Conservation (phyloP, 2,329 filamentous ascomycete species). For the Myrmaecium sp. region DNA sequence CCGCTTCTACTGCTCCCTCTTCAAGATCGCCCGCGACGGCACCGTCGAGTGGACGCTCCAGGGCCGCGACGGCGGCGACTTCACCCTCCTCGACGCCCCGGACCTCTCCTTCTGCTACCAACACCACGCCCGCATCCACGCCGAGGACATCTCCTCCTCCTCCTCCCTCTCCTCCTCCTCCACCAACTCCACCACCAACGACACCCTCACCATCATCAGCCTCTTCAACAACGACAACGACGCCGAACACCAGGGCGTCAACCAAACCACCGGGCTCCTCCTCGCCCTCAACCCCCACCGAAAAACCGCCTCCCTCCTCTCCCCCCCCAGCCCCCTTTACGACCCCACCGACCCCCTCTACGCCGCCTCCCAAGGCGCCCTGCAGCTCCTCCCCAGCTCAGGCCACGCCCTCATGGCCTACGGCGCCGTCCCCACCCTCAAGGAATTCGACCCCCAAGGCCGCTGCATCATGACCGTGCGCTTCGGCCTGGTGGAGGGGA, state of each 20-base stretch:
- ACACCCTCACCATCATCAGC: conserved; percentile 2
- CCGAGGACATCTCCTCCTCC: too few species aligned
- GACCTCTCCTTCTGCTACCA: conserved; percentile 11
- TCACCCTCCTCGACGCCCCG: conserved; percentile 3
- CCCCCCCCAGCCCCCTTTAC: too few species aligned
- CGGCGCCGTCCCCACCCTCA: conserved; percentile 4
- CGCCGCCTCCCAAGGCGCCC: too few species aligned
- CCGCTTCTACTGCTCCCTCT: conserved; percentile 11
- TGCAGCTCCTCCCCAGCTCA: conserved; percentile 2
- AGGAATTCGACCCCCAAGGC: conserved; percentile 5
- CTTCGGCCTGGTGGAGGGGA: conserved; percentile 4
- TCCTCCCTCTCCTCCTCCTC: too few species aligned
- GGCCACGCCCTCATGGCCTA: conserved; percentile 4
- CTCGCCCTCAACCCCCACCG: conserved; percentile 1
- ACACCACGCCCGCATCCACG: conserved; percentile 4
- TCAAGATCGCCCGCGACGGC: conserved; percentile 11
- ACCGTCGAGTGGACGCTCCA: conserved; percentile 18
- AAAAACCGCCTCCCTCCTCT: conserved; percentile 2
- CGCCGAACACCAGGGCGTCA: conserved; percentile 1
- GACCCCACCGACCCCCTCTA: too few species aligned
- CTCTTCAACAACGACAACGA: conserved; percentile 6
- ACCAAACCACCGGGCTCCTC: conserved; percentile 3
- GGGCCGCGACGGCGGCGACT: conserved; percentile 6
- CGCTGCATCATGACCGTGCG: conserved; percentile 3
- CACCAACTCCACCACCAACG: too few species aligned